Evolutionary conservation across 495 filamentous ascomycete genomes (phyloP).

Genomic region (Xylaria cubensis): DNA sequence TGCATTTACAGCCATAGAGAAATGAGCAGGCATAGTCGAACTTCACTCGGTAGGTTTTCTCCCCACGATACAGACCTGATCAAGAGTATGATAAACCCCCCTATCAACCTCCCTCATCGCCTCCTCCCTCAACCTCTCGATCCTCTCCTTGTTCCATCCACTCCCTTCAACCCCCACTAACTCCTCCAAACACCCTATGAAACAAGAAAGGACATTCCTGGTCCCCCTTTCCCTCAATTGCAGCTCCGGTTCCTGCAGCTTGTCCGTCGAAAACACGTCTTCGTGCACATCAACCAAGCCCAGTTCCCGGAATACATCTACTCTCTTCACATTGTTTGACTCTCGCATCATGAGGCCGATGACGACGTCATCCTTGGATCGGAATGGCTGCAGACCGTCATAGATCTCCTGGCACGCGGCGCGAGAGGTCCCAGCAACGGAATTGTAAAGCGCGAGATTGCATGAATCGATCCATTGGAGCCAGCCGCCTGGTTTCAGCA

Average conservation of each 20-base stretch:
- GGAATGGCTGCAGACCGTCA: constrained; percentile 2
- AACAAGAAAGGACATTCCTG: not conserved
- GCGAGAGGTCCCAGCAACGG: not conserved
- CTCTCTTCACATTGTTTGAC: not conserved
- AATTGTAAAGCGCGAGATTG: not conserved
- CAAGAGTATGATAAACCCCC: constrained; percentile 6
- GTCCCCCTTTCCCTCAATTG: not conserved
- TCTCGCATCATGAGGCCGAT: constrained; percentile 3
- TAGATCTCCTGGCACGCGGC: constrained; percentile 4
- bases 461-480: constrained; percentile 3
- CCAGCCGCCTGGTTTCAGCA: not conserved
- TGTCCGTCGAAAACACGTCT: constrained; percentile 1
- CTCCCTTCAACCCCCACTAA: constrained; percentile 1
- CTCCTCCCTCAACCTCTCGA: not conserved
- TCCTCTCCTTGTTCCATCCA: not conserved
- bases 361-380: not conserved
- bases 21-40: not conserved
- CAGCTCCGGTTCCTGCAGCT: not conserved
- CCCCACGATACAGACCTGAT: not conserved
- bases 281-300: not conserved
- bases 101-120: not conserved
- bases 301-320: not conserved
- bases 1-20: not conserved
- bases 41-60: not conserved
- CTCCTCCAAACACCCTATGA: not conserved